phyloP scores from a whole-genome alignment of 1,284 basidiomycete species.

The Apiotrichum brassicae region DNA sequence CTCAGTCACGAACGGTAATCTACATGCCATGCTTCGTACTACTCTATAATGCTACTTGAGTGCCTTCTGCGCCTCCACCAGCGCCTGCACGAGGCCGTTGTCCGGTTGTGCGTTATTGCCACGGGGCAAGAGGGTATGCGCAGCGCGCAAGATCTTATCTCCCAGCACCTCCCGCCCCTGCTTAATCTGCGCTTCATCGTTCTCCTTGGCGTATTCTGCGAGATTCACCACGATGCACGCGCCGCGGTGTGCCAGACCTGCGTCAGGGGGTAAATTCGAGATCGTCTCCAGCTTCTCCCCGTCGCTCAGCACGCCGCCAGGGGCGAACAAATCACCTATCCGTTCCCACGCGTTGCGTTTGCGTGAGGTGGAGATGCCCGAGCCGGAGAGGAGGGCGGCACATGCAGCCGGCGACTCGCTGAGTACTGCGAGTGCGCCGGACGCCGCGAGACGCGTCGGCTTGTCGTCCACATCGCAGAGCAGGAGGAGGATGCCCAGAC shows the following conservation, averaged over 20 bases:
- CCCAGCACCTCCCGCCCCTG: background rate
- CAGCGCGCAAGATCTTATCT: background rate
- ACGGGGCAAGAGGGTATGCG: conserved; percentile 1
- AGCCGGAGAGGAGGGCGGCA: conserved; percentile 49
- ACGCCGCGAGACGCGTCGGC: conserved; percentile 72
- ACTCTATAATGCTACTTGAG: background rate
- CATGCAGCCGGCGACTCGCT: conserved; percentile 60
- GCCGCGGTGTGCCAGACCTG: conserved; percentile 62
- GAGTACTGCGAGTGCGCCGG: conserved; percentile 75
- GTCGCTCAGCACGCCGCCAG: conserved; percentile 6
- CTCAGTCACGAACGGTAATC: no score
- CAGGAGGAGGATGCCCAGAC: conserved; percentile 74
- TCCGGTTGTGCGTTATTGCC: background rate
- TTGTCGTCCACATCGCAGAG: conserved; percentile 76
- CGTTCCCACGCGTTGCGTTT: conserved; percentile 56
- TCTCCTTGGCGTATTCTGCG: conserved; percentile 37
- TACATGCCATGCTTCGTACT: no score
- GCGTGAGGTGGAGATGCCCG: conserved; percentile 30
- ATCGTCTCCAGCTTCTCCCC: conserved; percentile 34
- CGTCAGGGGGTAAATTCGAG: conserved; percentile 43
- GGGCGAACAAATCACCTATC: conserved; percentile 56
- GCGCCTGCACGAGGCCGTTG: background rate
- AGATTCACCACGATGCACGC: conserved; percentile 65
- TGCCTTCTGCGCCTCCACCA: background rate
- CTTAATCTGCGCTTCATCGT: background rate